Evolutionary conservation across 805 yeast species (phyloP).

Genomic region (Metschnikowia reukaufii): DNA sequence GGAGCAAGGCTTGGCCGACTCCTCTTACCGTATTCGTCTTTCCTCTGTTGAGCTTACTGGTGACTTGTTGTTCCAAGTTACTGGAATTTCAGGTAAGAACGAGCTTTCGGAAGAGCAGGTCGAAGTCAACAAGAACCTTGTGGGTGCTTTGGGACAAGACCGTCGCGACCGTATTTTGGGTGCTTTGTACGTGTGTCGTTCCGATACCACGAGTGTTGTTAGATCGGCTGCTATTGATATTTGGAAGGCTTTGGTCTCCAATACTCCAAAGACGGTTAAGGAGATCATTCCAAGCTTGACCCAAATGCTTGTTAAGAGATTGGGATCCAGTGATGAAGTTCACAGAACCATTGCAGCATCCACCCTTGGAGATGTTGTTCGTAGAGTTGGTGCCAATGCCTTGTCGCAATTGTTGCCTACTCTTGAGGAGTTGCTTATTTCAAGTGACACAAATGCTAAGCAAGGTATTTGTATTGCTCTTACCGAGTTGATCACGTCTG

Average conservation of each 20-base stretch:
- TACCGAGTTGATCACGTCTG: conserved; percentile 77
- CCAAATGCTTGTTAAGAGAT: conserved; percentile 70
- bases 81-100: conserved; percentile 81
- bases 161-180: conserved; percentile 87
- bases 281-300: conserved; percentile 87
- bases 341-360: conserved; percentile 89
- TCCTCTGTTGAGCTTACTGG: conserved; percentile 96
- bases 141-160: conserved; percentile 79
- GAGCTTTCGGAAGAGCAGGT: conserved; percentile 60
- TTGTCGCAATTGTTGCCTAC: conserved; percentile 83
- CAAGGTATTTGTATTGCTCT: conserved; percentile 97
- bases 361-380: conserved; percentile 90
- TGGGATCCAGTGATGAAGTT: conserved; percentile 77
- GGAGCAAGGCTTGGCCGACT: conserved; percentile 83
- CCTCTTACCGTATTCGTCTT: conserved; percentile 80
- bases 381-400: conserved; percentile 89
- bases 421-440: conserved; percentile 60
- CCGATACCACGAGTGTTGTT: conserved; percentile 84
- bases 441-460: conserved; percentile 77
- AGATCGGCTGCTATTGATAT: conserved; percentile 88
- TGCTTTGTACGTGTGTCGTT: conserved; percentile 88
- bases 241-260: conserved; percentile 95
- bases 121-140: conserved; percentile 57
- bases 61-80: conserved; percentile 88
- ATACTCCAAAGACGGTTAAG: conserved; percentile 91